phyloP scores from a whole-genome alignment of 2,329 filamentous ascomycete species.

The Leptosphaerulina australis region DNA sequence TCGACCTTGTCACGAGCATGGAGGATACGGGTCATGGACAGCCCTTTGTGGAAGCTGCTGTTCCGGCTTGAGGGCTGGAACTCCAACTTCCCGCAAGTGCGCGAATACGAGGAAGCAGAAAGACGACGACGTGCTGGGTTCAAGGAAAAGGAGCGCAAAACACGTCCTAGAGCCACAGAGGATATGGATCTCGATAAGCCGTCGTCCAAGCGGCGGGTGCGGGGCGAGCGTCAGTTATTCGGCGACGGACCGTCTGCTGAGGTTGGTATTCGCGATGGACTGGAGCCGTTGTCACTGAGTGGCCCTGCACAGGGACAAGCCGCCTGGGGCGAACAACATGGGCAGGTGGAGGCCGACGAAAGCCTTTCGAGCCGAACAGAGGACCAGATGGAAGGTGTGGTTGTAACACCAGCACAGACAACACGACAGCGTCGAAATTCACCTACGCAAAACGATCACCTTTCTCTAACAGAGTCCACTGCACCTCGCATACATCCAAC shows the following conservation, averaged over 20 bases:
- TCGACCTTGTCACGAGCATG: constrained; percentile 80
- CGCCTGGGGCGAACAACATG: constrained; percentile 56
- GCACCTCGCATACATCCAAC: constrained; percentile 39
- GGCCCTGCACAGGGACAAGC: constrained; percentile 24
- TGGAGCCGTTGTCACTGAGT: constrained; percentile 29
- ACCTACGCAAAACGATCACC: constrained; percentile 12
- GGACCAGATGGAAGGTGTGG: constrained; percentile 49
- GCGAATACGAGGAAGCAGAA: constrained; percentile 66
- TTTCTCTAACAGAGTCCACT: constrained; percentile 15
- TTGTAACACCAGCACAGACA: constrained; percentile 24
- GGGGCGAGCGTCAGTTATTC: constrained; percentile 51
- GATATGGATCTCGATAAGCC: constrained; percentile 58
- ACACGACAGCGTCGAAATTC: constrained; percentile 28
- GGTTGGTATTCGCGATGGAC: constrained; percentile 28
- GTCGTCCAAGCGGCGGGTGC: constrained; percentile 60
- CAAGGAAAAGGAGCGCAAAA: constrained; percentile 52
- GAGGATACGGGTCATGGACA: constrained; percentile 80
- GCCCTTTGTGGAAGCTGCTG: constrained; percentile 82
- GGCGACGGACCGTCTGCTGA: constrained; percentile 41
- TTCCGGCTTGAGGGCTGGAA: constrained; percentile 89
- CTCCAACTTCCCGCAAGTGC: constrained; percentile 68
- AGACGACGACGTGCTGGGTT: constrained; percentile 47
- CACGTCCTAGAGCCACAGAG: constrained; percentile 52
- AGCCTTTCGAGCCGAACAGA: constrained; percentile 35
- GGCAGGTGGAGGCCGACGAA: constrained; percentile 55